Conservation (phyloP, 1,284 basidiomycete species). For the Ganoderma multipileum region DNA sequence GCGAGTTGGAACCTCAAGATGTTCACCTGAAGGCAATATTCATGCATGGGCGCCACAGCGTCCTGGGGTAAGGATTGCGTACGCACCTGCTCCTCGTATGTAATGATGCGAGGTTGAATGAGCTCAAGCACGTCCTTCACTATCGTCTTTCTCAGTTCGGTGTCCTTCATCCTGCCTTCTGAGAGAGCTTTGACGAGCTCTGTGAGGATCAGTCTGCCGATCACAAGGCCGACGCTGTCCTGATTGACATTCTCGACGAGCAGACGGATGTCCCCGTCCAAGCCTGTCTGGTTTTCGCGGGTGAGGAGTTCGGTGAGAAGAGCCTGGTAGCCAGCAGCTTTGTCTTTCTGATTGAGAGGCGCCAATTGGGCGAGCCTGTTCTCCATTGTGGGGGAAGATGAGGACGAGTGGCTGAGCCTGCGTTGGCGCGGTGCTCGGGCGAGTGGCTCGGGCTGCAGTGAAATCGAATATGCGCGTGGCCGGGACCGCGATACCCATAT, state of each 20-base stretch:
- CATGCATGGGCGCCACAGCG: slow-evolving; percentile 16
- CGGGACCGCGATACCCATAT: neutral
- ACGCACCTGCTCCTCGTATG: slow-evolving; percentile 94
- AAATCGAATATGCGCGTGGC: slow-evolving; percentile 22
- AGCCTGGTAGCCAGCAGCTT: slow-evolving; percentile 75
- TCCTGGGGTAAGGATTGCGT: slow-evolving; percentile 18
- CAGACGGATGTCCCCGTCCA: slow-evolving; percentile 63
- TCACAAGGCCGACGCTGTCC: slow-evolving; percentile 82
- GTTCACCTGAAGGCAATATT: slow-evolving; percentile 66
- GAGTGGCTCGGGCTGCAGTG: slow-evolving; percentile 15
- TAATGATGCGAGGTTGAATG: slow-evolving; percentile 79
- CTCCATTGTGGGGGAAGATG: slow-evolving; percentile 55
- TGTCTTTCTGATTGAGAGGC: slow-evolving; percentile 82
- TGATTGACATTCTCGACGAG: slow-evolving; percentile 82
- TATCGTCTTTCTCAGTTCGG: slow-evolving; percentile 67
- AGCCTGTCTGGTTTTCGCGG: slow-evolving; percentile 49
- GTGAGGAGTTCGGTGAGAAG: slow-evolving; percentile 65
- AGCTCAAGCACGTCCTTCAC: slow-evolving; percentile 76
- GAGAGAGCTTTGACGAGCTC: slow-evolving; percentile 78
- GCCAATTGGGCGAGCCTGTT: slow-evolving; percentile 65
- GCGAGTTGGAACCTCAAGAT: slow-evolving; percentile 87
- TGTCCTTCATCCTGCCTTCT: slow-evolving; percentile 59
- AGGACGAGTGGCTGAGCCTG: slow-evolving; percentile 13
- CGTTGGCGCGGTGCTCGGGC: neutral
- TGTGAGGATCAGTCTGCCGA: slow-evolving; percentile 83